A percentile compares a stretch with the other conserved stretches of the same genome.
phyloP scores from a whole-genome alignment of 2,329 filamentous ascomycete species.

The Tolypocladium tropicale region DNA sequence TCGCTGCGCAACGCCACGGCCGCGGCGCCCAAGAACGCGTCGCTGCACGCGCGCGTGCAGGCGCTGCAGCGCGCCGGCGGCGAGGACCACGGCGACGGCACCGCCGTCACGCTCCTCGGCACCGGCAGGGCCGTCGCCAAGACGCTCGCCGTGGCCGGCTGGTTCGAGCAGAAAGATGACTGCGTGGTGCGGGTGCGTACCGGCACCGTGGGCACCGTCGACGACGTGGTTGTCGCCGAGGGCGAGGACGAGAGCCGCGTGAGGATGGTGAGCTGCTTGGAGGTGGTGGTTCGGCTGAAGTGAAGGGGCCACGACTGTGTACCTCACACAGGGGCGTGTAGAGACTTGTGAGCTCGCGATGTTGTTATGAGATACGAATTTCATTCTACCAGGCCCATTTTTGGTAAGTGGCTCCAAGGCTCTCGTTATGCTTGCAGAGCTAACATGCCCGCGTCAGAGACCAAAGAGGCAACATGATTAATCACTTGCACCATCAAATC shows the following conservation, averaged over 20 bases:
- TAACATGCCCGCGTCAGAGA: background rate
- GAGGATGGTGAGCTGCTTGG: slow-evolving; percentile 40
- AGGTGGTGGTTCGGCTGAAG: slow-evolving; percentile 35
- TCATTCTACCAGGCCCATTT: background rate
- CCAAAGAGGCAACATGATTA: background rate
- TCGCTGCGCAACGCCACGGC: slow-evolving; percentile 28
- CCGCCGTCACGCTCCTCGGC: slow-evolving; percentile 47
- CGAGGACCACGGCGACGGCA: slow-evolving; percentile 14
- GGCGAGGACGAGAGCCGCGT: slow-evolving; percentile 28
- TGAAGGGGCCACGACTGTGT: slow-evolving; percentile 22
- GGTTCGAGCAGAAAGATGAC: slow-evolving; percentile 52
- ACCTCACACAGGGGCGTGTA: too few relatives aligned
- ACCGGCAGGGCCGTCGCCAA: slow-evolving; percentile 58
- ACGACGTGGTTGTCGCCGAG: slow-evolving; percentile 47
- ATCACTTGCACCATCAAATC: background rate
- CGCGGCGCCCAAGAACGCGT: slow-evolving; percentile 36
- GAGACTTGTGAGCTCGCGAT: background rate
- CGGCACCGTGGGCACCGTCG: slow-evolving; percentile 52
- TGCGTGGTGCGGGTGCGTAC: slow-evolving; percentile 51
- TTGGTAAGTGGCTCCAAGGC: background rate
- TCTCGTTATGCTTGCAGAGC: background rate
- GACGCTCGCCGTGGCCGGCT: slow-evolving; percentile 50
- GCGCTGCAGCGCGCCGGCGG: slow-evolving; percentile 22
- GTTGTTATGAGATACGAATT: background rate
- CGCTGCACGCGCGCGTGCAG: slow-evolving; percentile 35